Evolutionary conservation across 805 yeast genomes (phyloP), one percentile per base, ranked within the genome.

Genomic region (Wickerhamiella australiensis): DNA sequence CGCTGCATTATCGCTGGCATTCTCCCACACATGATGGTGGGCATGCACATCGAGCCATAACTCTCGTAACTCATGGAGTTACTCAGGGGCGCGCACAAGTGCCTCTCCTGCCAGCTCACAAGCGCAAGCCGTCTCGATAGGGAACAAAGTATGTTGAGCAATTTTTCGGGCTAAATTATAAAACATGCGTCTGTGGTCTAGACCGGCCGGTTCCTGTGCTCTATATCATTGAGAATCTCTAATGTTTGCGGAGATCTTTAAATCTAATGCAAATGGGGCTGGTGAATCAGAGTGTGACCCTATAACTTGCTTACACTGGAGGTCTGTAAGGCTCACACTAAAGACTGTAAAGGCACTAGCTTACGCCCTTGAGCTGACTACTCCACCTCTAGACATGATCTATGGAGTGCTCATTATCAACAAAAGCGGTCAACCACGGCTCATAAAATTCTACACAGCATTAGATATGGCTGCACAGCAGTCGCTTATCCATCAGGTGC

Each of bases 381-480:
- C 38, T 15, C 15, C 18, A 11, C n/a, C 20, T 33, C 11, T n/a
- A 22, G 31, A 5, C 3, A 85, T 86, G 95, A 86, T 86, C 52
- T 92, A 86, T 63, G 83, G 94, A 3, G 92, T 85, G 20, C 68
- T 85, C 46, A 84, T 85, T 63, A 82, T 92, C 66, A 90, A 90
- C 66, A 87, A 83, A 56, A 83, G 83, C 59, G 94, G 96, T 2
- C 75, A 84, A 43, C 96, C 97, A 1, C 76, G 98, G 50, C 69
- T 92, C 43, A 78, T 84, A 64, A 87, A 87, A 65, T 92, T 90
- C 68, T 92, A 92, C 64, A 85, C 95, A 0, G 94, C 94, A 1
- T 83, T 90, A 17, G 95, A 88, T 53, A 72, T 86, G 12, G 77
- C 78, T 37, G 84, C 94, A 13, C 97, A 92, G 60, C 79, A 81